Percentiles rank a stretch among this genome's conserved stretches.
Conservation (phyloP, 495 filamentous ascomycete species). For the Hypoxylon lienhwacheense region DNA sequence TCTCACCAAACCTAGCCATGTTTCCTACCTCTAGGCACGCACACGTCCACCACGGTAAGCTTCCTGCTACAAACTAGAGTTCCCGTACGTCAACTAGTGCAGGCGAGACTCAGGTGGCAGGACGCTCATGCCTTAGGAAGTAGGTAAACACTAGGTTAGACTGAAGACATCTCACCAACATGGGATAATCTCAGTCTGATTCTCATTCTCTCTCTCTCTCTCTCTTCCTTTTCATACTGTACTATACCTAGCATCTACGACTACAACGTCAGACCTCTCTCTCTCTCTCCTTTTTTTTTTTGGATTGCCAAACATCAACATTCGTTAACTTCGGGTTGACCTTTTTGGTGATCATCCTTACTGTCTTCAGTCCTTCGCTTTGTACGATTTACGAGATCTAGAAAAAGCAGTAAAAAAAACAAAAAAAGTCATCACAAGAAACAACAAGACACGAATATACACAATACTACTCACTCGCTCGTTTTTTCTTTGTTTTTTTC, state of each 20-base stretch:
- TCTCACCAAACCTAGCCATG: too few species aligned
- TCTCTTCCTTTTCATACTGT: conserved; percentile 11
- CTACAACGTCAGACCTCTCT: conserved; percentile 2
- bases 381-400: conserved; percentile 35
- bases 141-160: too few species aligned
- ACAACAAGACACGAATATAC: conserved; percentile 10
- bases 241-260: too few species aligned
- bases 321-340: conserved; percentile 33
- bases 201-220: background rate
- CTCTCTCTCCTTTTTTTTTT: conserved; percentile 28
- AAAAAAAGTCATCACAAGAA: conserved; percentile 21
- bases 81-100: too few species aligned
- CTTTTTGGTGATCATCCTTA: conserved; percentile 42
- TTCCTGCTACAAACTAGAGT: too few species aligned
- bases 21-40: too few species aligned
- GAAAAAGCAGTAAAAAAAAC: too few species aligned
- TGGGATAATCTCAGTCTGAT: background rate
- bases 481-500: conserved; percentile 1
- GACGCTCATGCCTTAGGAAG: too few species aligned
- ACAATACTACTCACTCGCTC: conserved; percentile 3
- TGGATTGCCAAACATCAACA: conserved; percentile 38
- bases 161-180: too few species aligned
- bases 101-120: too few species aligned
- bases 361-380: conserved; percentile 31
- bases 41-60: too few species aligned